Evolutionary conservation across 2,329 filamentous ascomycete genomes (phyloP), one percentile per base, ranked within the genome.

Genomic region (Alternaria sp.): DNA sequence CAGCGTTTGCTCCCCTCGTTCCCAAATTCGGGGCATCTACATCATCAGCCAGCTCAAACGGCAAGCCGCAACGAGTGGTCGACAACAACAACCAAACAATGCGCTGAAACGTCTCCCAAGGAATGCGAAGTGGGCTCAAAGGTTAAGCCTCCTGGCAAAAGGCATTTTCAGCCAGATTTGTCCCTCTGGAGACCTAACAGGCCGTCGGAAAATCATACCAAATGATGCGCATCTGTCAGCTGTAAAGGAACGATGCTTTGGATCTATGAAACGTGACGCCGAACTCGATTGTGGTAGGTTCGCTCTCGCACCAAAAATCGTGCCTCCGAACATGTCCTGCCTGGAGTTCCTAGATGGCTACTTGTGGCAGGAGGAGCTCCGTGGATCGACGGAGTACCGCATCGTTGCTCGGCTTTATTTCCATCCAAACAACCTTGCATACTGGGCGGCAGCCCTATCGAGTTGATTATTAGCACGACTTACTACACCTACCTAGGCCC

Each of bases 91-190:
- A 39, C 39, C 28, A 49, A 41, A 53, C 40, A 61, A 56, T 34
- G 41, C 41, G 13, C 31, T 14, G 31, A 24, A 42, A 29, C 21
- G 23, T 45, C 51, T 39, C 8, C 40, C 28, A n/a, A 33, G 23
- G 14, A 21, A 39, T 33, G 31, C 29, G 51, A 37, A 48, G 52
- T 56, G 24, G 24, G 46, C 44, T n/a, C 42, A 58, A 48, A 48
- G 39, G 40, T 63, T 65, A 56, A 61, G 60, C 58, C 64, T 59
- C 42, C 56, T 60, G 59, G 54, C 39, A 33, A 29, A 58, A 63
- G 51, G 46, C 57, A 40, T 61, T 24, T 33, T 39, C 26, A 41
- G 55, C 24, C 21, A 39, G 21, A 23, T 5, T 29, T 31, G n/a
- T 46, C 29, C 39, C 28, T 29, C 23, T 41, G 49, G 26, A 33